phyloP scores from a whole-genome alignment of 805 yeast species.

The Starmerella geochares region DNA sequence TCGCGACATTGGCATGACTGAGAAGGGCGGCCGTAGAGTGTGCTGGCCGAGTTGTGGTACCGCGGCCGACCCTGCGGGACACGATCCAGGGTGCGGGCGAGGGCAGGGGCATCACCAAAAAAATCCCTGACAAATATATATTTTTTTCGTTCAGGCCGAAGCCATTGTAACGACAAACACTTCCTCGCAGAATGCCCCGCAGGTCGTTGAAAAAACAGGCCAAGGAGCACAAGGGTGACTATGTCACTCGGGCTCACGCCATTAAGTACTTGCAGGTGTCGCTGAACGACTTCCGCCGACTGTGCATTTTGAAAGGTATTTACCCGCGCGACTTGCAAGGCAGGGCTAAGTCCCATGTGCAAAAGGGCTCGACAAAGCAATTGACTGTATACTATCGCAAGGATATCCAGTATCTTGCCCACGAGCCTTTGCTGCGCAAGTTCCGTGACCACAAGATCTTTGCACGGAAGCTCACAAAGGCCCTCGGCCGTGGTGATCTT shows the following conservation, averaged over 20 bases:
- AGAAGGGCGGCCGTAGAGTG: background rate
- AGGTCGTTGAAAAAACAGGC: constrained; percentile 5
- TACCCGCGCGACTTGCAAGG: constrained; percentile 82
- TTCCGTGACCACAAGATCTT: constrained; percentile 94
- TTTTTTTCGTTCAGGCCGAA: constrained; percentile 1
- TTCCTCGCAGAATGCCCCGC: background rate
- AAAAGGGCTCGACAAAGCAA: constrained; percentile 95
- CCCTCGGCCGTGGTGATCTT: constrained; percentile 86
- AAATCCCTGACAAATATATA: constrained; percentile 4
- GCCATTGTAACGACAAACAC: background rate
- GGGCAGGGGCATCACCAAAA: background rate
- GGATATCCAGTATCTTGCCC: constrained; percentile 89
- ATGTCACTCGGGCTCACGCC: constrained; percentile 89
- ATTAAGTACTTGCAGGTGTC: constrained; percentile 84
- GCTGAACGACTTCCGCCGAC: constrained; percentile 82
- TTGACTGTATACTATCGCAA: constrained; percentile 87
- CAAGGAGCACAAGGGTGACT: constrained; percentile 31
- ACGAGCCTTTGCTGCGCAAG: constrained; percentile 82
- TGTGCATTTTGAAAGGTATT: constrained; percentile 95
- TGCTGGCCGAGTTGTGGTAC: background rate
- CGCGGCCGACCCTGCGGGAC: background rate
- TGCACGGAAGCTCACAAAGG: constrained; percentile 78
- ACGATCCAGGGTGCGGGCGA: background rate
- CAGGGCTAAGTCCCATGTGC: constrained; percentile 88
- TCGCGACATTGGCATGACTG: constrained; percentile 8